Evolutionary conservation across 352 stramenopile species (phyloP).

Genomic region (Phytophthora chlamydospora): DNA sequence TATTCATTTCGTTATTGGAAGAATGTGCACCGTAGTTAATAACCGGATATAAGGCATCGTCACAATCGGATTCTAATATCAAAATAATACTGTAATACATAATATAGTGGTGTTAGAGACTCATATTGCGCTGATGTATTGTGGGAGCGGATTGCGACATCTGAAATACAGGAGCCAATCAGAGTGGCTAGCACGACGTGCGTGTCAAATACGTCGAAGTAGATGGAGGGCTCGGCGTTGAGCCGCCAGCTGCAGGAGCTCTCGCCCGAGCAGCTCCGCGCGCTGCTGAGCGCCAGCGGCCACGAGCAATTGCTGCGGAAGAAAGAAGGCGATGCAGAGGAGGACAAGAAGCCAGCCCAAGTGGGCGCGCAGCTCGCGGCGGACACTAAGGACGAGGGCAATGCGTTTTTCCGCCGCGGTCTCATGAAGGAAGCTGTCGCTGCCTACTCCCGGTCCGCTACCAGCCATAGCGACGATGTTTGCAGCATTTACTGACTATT

Average conservation of each 20-base stretch:
- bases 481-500: conserved; percentile 8
- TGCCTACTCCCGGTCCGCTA: conserved; percentile 50
- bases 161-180: no score
- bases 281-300: conserved; percentile 40
- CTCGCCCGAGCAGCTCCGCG: conserved; percentile 35
- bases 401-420: conserved; percentile 54
- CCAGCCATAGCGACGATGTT: background rate
- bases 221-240: conserved; percentile 30
- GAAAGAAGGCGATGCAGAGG: background rate
- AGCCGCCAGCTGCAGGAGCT: conserved; percentile 40
- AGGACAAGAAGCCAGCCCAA: conserved; percentile 22
- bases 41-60: no score
- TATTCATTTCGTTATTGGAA: conserved; percentile 1
- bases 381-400: conserved; percentile 54
- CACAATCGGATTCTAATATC: no score
- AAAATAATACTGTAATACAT: no score
- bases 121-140: no score
- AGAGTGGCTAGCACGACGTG: background rate
- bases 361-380: conserved; percentile 42
- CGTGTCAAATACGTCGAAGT: background rate
- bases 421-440: conserved; percentile 41
- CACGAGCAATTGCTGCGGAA: conserved; percentile 30
- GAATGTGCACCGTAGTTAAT: no score
- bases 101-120: no score
- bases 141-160: no score